These are phyloP conservation scores for Umbelopsis isabellina DNA, from an alignment of 192 early-diverging fungal species.

Conservation along the genomic window DNA sequence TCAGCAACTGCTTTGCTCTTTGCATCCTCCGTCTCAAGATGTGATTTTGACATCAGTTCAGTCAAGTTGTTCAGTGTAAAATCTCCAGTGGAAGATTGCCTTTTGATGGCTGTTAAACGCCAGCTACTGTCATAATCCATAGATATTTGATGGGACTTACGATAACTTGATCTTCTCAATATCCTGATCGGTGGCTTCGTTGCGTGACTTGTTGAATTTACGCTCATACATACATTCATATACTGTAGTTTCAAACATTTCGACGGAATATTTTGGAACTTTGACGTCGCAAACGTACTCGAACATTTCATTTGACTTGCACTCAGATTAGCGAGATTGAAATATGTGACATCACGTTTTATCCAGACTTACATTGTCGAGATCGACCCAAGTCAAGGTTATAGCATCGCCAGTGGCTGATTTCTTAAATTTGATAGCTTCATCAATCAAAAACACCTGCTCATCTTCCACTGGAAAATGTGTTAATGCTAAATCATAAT, in stretches of 20 bases:
- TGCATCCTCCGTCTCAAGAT: background rate
- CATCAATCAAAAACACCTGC: constrained; percentile 70
- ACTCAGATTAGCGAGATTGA: no score
- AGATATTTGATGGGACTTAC: no score
- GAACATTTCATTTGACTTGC: no score
- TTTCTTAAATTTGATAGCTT: constrained; percentile 50
- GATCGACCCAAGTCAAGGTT: constrained; percentile 60
- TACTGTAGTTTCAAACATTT: constrained; percentile 60
- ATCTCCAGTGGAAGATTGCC: no score
- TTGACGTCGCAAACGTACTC: constrained; percentile 54
- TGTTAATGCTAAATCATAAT: no score
- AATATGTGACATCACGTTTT: no score
- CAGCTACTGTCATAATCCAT: no score
- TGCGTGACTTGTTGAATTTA: constrained; percentile 44
- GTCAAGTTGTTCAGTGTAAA: no score
- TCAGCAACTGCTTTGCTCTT: background rate
- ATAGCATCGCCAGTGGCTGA: constrained; percentile 36
- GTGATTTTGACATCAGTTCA: background rate
- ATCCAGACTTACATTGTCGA: no score
- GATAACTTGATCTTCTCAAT: constrained; percentile 53
- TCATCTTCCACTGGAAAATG: constrained; percentile 75
- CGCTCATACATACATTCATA: constrained; percentile 73
- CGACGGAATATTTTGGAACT: constrained; percentile 38
- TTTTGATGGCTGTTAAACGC: no score
- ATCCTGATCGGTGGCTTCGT: constrained; percentile 55